Evolutionary conservation across 2,329 filamentous ascomycete genomes (phyloP), one percentile per base, ranked within the genome.

Genomic region (Lachnellula occidentalis): DNA sequence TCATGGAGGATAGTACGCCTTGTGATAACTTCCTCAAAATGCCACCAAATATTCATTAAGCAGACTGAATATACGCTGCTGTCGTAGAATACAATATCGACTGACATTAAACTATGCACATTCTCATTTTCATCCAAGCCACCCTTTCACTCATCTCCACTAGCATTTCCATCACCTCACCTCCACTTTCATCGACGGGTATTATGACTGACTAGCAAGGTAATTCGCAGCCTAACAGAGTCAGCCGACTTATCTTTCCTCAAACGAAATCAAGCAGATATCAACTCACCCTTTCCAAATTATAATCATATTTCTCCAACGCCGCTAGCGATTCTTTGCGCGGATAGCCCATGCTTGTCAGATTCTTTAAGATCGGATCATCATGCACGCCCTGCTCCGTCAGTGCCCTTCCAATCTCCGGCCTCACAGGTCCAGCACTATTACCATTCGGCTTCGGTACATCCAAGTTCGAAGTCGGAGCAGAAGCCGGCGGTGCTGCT

Each of bases 271-370:
- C 14, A 22, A 47, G 36, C 58, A 15, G 6, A 49, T 34, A 22
- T 53, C 37, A 54, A 76, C 84, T 74, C 74, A 96, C 92, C 82
- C 89, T 90, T 73, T 96, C 91, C 69, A 96, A 80, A 71, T 96
- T 94, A 73, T 97, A 96, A 74, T 97, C 91, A 70, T 88, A 96
- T 71, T 92, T 92, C 76, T 97, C 92, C 68, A 97, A 74, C 22
- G 94, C 92, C 48, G 78, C 77, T 36, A 96, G 74, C 15, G 90
- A 88, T 49, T 89, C 84, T 7, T 78, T 75, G 31, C 92, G 79
- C 4, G 83, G 73, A 69, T 95, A 97, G 0, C 92, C 92, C 91
- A 97, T 96, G 9, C 82, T 80, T 1, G 90, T 95, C 67, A 97
- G 71, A 63, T 91, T 86, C 76, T 95, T 95, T 62, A 97, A 74